Conservation (phyloP, 192 early-diverging fungal species). For the Chytriomyces sp. region DNA sequence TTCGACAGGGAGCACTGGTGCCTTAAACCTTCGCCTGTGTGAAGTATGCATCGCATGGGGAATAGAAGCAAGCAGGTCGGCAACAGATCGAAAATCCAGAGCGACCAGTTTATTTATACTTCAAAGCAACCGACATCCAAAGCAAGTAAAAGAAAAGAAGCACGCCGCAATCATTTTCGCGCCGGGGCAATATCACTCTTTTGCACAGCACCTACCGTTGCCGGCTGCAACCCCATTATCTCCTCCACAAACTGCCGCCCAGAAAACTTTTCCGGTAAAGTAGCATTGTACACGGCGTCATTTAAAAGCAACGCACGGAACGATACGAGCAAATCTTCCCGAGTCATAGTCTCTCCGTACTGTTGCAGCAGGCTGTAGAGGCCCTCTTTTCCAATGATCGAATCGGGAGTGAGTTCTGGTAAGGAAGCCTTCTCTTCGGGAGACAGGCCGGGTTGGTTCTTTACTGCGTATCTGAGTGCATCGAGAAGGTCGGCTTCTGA, state of each 20-base stretch:
- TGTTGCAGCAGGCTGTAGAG: conserved; percentile 60
- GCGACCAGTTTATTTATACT: too few species aligned
- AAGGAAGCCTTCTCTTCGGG: conserved; percentile 11
- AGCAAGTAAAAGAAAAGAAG: too few species aligned
- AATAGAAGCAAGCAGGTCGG: too few species aligned
- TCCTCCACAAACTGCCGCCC: conserved; percentile 52
- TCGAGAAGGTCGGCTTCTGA: conserved; percentile 49
- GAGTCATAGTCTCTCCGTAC: conserved; percentile 57
- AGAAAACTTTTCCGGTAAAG: conserved; percentile 49
- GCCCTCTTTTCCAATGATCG: conserved; percentile 39
- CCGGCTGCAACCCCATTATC: conserved; percentile 48
- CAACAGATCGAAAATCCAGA: too few species aligned
- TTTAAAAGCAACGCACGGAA: conserved; percentile 47
- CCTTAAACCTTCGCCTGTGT: too few species aligned
- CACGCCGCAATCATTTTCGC: too few species aligned
- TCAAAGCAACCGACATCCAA: too few species aligned
- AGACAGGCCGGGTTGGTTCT: conserved; percentile 45
- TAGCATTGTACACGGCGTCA: conserved; percentile 46
- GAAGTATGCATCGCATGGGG: too few species aligned
- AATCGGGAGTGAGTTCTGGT: conserved; percentile 5
- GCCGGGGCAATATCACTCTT: too few species aligned
- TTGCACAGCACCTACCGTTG: background rate
- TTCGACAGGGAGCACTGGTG: too few species aligned
- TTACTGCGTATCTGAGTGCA: conserved; percentile 45
- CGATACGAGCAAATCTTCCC: conserved; percentile 44